Evolutionary conservation across 495 filamentous ascomycete genomes (phyloP), one percentile per base, ranked within the genome.

Genomic region (Aspergillus diversus): DNA sequence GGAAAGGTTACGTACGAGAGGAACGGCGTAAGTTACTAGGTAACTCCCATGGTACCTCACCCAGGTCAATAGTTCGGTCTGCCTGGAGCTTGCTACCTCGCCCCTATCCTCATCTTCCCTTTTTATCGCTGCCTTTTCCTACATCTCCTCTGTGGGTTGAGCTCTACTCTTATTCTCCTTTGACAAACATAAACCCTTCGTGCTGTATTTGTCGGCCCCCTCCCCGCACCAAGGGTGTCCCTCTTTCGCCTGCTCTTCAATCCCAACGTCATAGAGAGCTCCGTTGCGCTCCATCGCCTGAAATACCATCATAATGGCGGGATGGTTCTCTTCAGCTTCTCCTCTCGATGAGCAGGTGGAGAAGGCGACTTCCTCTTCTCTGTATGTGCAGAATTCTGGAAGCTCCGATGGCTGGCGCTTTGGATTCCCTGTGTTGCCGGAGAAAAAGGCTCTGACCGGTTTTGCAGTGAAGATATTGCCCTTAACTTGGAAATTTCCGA

Each of bases 401-500:
- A 5, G 11, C 7, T 53, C 33, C 27, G 15, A 17, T 39, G 53
- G 8, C 17, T 35, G 33, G n/a, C 39, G 5, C 11, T 15, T 43
- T 15, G 39, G 39, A 13, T 43, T 43, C 39, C 39, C 39, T 21
- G 33, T 16, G 9, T 17, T 33, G 5, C 48, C 15, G 21, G 33
- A 27, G 7, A 33, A 42, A 7, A 16, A 35, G 16, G 37, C 5
- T 66, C 47, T 68, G 61, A 59, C 68, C 49, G 16, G 3, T 11
- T 21, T 42, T 21, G n/a, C 70, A 97, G 92, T 64, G 94, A 97
- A 78, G 93, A 99, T 74, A 97, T 99, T 71, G 88, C 96, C 17
- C 86, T 97, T 62, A 97, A 97, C 73, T 85, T 99, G 67, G 95
- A 99, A 73, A 97, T 99, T 66, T 97, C 93, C 64, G 95, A 99